Conservation (phyloP, 2,329 filamentous ascomycete genomes). For the Macrophomina pseudophaseolina region DNA sequence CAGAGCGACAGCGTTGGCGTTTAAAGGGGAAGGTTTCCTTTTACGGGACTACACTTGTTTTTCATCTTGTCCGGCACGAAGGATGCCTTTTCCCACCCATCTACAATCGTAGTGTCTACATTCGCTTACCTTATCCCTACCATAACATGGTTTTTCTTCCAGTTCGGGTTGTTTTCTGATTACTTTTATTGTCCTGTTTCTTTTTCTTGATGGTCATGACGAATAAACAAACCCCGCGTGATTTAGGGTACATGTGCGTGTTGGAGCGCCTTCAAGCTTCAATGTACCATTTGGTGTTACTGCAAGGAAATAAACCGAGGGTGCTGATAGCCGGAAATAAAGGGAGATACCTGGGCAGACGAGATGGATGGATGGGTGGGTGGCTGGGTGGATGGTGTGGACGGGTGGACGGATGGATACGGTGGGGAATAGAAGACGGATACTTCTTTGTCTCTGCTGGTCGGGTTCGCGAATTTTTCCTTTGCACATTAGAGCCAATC, state of each 20-base stretch:
- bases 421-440: constrained; percentile 2
- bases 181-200: background rate
- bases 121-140: constrained; percentile 14
- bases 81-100: constrained; percentile 13
- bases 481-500: constrained; percentile 23
- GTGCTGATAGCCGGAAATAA: constrained; percentile 9
- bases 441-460: background rate
- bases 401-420: background rate
- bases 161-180: constrained; percentile 4
- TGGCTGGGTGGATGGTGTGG: background rate
- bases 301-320: constrained; percentile 19
- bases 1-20: constrained; percentile 26
- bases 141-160: background rate
- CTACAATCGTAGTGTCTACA: constrained; percentile 26
- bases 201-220: constrained; percentile 21
- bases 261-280: constrained; percentile 1
- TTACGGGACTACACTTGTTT: constrained; percentile 5
- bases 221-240: constrained; percentile 21
- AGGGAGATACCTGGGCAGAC: constrained; percentile 12
- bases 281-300: constrained; percentile 21
- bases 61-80: constrained; percentile 17
- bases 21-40: constrained; percentile 5
- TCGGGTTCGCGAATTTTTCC: constrained; percentile 6
- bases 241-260: constrained; percentile 19
- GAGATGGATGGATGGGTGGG: background rate